These are phyloP conservation scores for Nothophoma quercina DNA, from an alignment of 2,329 filamentous ascomycete species.

Conservation along the genomic window DNA sequence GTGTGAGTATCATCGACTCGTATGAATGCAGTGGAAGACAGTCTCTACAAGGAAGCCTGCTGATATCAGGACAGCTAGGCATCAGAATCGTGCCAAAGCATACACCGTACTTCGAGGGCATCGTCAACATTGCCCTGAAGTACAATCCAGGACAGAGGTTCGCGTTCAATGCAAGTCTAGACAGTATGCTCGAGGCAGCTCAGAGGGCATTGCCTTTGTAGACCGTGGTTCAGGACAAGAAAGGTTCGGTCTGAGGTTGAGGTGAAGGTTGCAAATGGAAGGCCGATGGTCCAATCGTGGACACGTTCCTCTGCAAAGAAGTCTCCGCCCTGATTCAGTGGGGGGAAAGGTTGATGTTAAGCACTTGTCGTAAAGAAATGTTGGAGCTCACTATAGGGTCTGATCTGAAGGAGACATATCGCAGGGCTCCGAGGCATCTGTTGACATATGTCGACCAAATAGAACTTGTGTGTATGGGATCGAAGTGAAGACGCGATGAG, in stretches of 20 bases:
- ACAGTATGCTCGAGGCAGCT: constrained; percentile 3
- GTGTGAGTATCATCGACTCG: background rate
- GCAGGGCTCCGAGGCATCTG: too few relatives aligned
- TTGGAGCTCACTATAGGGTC: too few relatives aligned
- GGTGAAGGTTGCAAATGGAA: background rate
- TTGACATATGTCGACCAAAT: too few relatives aligned
- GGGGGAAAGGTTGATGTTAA: background rate
- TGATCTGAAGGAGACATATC: too few relatives aligned
- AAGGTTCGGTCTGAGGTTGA: background rate
- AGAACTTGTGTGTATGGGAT: too few relatives aligned
- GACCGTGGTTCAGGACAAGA: background rate
- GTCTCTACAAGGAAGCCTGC: too few relatives aligned
- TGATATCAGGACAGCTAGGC: background rate
- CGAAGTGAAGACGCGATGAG: too few relatives aligned
- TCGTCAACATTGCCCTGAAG: constrained; percentile 6
- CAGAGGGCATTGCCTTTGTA: constrained; percentile 5
- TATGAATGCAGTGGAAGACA: too few relatives aligned
- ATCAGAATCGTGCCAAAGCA: constrained; percentile 5
- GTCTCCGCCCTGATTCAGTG: too few relatives aligned
- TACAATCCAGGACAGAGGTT: constrained; percentile 10
- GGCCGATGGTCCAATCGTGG: too few relatives aligned
- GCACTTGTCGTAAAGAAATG: too few relatives aligned
- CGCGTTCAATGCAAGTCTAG: constrained; percentile 5
- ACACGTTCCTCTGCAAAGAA: too few relatives aligned
- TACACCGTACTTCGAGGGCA: constrained; percentile 8